Conservation (phyloP, 2,329 filamentous ascomycete genomes). For the Fusarium xylarioides region DNA sequence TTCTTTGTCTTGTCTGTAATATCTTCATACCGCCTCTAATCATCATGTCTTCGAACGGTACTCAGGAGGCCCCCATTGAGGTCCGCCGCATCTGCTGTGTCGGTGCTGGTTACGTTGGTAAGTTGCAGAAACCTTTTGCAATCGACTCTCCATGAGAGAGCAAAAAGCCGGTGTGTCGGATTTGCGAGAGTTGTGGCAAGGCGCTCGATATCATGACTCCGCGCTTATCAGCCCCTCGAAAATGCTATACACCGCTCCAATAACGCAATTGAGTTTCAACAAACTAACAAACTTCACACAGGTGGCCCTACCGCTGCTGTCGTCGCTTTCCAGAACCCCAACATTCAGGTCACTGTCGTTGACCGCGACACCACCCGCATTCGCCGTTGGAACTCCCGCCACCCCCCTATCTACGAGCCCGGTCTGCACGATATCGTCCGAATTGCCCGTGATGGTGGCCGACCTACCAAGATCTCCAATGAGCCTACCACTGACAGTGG, state of each 20-base stretch:
- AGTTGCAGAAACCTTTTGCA: constrained; percentile 44
- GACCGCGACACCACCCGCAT: constrained; percentile 74
- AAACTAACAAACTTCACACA: constrained; percentile 43
- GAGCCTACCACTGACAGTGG: constrained; percentile 47
- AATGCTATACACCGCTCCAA: constrained; percentile 1
- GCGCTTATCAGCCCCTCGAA: constrained; percentile 7
- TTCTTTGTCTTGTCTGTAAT: constrained; percentile 20
- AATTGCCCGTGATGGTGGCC: constrained; percentile 67
- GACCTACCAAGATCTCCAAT: constrained; percentile 53
- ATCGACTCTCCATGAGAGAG: not conserved
- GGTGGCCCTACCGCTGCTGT: constrained; percentile 80
- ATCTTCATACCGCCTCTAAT: constrained; percentile 24
- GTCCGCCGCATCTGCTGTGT: constrained; percentile 75
- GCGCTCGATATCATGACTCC: constrained; percentile 8
- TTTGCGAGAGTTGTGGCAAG: not conserved
- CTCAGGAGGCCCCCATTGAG: constrained; percentile 41
- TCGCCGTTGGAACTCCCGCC: constrained; percentile 75
- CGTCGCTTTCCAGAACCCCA: constrained; percentile 76
- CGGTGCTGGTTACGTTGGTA: constrained; percentile 80
- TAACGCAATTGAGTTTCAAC: constrained; percentile 12
- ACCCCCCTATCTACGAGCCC: constrained; percentile 80
- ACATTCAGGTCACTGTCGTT: constrained; percentile 77
- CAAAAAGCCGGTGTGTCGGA: not conserved
- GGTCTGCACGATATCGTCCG: constrained; percentile 74
- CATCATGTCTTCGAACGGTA: constrained; percentile 46